A percentile compares a stretch with the other conserved stretches of the same genome.
Conservation (phyloP, 202 grass and related monocot species). For the Schoenoplectus tabernaemontani region DNA sequence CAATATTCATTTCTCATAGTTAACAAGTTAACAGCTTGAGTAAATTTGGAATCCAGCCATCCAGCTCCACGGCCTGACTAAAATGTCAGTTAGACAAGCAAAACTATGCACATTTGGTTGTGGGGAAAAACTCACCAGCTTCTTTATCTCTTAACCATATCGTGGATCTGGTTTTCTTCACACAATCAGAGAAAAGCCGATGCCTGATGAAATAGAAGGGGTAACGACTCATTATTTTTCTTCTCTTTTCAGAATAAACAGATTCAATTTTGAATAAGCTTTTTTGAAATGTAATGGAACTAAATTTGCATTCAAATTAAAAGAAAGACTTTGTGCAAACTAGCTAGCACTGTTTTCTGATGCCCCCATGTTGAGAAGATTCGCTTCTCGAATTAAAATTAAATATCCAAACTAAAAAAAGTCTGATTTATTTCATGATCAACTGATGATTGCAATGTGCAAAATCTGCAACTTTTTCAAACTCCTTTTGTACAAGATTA, state of each 20-base stretch:
- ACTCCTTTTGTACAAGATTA: neutral
- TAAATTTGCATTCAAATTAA: neutral
- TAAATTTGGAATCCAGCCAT: neutral
- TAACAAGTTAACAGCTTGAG: neutral
- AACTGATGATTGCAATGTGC: neutral
- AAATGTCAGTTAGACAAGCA: neutral
- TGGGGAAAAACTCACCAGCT: slow-evolving; percentile 33
- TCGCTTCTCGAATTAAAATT: neutral
- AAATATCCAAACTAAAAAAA: neutral
- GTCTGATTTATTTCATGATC: neutral
- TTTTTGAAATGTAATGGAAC: neutral
- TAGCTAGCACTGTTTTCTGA: neutral
- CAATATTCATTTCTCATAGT: neutral
- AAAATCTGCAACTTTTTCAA: neutral
- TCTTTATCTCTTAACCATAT: slow-evolving; percentile 51
- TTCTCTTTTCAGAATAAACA: neutral
- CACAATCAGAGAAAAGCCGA: slow-evolving; percentile 48
- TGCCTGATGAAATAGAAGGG: slow-evolving; percentile 42
- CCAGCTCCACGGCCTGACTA: neutral
- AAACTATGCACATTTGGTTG: slow-evolving; percentile 30
- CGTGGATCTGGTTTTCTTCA: slow-evolving; percentile 51
- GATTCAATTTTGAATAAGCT: neutral
- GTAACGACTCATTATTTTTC: neutral
- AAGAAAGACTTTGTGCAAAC: neutral
- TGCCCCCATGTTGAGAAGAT: neutral